A percentile compares a stretch with the other conserved stretches of the same genome.
These are phyloP conservation scores for Flagelloscypha sp. DNA, from an alignment of 768 basidiomycete genomes.

Conservation along the genomic window DNA sequence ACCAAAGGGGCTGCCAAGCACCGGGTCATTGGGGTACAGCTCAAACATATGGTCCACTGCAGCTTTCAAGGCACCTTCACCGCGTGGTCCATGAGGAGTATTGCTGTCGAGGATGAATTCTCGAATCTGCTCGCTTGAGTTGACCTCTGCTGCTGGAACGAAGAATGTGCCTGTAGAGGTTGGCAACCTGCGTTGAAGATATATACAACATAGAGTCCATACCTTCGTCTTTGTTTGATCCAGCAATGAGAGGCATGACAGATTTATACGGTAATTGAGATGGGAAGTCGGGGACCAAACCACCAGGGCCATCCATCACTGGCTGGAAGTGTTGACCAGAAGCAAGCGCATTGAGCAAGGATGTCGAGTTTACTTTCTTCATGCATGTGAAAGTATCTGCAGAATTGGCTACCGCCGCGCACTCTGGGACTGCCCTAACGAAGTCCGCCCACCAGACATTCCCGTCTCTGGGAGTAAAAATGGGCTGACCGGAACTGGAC, in stretches of 20 bases:
- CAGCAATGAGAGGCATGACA: conserved; percentile 3
- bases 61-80: conserved; percentile 12
- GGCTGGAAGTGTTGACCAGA: neutral
- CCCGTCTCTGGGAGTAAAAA: neutral
- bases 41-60: conserved; percentile 20
- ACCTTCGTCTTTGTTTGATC: conserved; percentile 6
- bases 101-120: conserved; percentile 17
- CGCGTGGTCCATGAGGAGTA: conserved; percentile 23
- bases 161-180: conserved; percentile 26
- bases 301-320: conserved; percentile 3
- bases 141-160: conserved; percentile 15
- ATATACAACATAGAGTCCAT: no score
- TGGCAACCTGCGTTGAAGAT: neutral
- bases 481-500: conserved; percentile 2
- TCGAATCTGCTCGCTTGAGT: conserved; percentile 19
- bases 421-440: conserved; percentile 2
- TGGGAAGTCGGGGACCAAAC: conserved; percentile 2
- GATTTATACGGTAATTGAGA: conserved; percentile 14
- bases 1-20: conserved; percentile 20
- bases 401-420: neutral
- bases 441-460: conserved; percentile 1
- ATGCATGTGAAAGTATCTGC: conserved; percentile 1
- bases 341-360: neutral
- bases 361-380: neutral
- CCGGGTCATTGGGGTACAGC: conserved; percentile 19